Base-by-base conservation (phyloP, 202 grass and related monocot species). In the Dendrocalamus latiflorus region DNA sequence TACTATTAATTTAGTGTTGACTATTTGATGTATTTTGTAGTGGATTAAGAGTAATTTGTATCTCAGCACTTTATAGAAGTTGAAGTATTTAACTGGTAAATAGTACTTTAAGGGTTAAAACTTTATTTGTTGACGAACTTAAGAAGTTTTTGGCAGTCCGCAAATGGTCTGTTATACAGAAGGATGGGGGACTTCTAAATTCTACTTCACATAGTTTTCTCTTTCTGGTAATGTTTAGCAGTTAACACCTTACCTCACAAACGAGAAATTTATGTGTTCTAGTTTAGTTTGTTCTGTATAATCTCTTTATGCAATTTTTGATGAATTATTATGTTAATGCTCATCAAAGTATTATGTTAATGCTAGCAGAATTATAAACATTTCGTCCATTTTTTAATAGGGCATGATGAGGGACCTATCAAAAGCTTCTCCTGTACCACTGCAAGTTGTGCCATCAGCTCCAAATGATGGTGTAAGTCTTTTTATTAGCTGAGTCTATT, bases 401-500 rank as follows among this genome's bases (percentile, higher is more conserved):
- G 92, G 95, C 49, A 76, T 88, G 84, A 59, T 98, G 90, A 90
- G 87, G 85, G 95, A 98, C 80, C 77, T 98, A 51, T 85, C 95
- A 38, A 98, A 98, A 88, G 42, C 76, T 86, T n/a, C 90, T 82
- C 58, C 82, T 47, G 9, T 75, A 49, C 42, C 78, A 48, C 88
- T 89, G 72, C 93, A 95, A 84, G 72, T 4, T 50, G 11, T 89
- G 34, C 80, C 28, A 61, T 72, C 90, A 64, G 83, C 63, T 83
- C 81, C 86, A 66, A 87, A 88, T 45, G 88, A 79, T 81, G 63
- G 66, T 85, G 93, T 95, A 93, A 89, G 93, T 86, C 38, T 56
- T 71, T 60, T n/a, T 45, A 24, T 83, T 68, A 48, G 56, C 26
- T 81, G 15, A 65, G 15, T 72, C 0, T 81, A 1, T 64, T 70